Percentiles rank a stretch among this genome's conserved stretches.
phyloP scores from a whole-genome alignment of 1,139 yeast species.

The Candida frijolesensis region DNA sequence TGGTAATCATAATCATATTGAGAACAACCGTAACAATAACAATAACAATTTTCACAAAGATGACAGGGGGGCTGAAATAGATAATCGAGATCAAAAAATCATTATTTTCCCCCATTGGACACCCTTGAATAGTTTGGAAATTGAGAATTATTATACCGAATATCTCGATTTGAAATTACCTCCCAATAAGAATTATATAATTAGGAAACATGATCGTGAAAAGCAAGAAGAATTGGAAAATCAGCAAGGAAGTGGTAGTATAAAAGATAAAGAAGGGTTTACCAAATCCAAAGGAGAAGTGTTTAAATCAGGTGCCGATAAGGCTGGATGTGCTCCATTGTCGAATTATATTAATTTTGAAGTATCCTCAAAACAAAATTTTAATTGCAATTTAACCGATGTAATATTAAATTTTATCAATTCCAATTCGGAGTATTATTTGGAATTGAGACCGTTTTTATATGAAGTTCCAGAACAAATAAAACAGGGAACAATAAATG shows the following conservation, averaged over 20 bases:
- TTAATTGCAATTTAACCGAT: background rate
- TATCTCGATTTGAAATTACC: background rate
- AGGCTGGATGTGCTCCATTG: background rate
- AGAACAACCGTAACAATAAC: background rate
- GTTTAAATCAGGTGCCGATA: background rate
- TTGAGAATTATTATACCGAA: background rate
- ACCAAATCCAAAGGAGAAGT: background rate
- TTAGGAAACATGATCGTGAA: background rate
- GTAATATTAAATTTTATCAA: background rate
- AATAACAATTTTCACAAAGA: background rate
- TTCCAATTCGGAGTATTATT: conserved; percentile 19
- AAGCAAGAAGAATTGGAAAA: background rate
- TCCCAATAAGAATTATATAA: background rate
- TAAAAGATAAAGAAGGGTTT: background rate
- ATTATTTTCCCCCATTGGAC: conserved; percentile 1
- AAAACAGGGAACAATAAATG: conserved; percentile 27
- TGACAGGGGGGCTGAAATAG: background rate
- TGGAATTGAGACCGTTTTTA: conserved; percentile 30
- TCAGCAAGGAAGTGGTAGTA: background rate
- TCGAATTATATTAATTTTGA: background rate
- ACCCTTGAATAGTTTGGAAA: background rate
- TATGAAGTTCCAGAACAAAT: conserved; percentile 28
- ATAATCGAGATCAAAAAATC: background rate
- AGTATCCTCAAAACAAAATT: background rate
- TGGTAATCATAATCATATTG: background rate